Evolutionary conservation across 2,329 filamentous ascomycete genomes (phyloP).

Genomic region (Cytospora schulzeri): DNA sequence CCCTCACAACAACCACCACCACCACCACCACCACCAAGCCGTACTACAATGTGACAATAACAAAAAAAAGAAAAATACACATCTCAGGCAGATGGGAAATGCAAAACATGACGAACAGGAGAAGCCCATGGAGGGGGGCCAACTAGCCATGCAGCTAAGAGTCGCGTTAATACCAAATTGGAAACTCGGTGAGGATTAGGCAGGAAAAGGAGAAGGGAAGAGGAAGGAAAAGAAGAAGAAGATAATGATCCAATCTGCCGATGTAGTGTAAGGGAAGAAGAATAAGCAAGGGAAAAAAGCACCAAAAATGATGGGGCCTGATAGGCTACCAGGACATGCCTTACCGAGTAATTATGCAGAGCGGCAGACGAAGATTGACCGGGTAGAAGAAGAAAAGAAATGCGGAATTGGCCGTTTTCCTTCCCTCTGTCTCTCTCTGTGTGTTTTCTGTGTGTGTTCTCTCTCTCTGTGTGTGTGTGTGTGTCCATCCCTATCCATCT

Average conservation of each 20-base stretch:
- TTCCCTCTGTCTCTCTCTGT: neutral
- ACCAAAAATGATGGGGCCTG: neutral
- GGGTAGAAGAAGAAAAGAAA: neutral
- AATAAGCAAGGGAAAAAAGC: neutral
- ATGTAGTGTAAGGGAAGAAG: no score
- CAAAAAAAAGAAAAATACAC: no score
- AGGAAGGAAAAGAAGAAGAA: neutral
- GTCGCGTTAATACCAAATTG: neutral
- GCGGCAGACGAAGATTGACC: neutral
- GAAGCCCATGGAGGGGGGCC: neutral
- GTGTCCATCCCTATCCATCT: neutral
- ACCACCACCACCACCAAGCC: slow-evolving; percentile 3
- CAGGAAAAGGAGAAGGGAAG: neutral
- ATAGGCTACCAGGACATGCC: neutral
- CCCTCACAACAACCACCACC: slow-evolving; percentile 7
- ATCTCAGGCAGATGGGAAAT: neutral
- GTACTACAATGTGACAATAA: slow-evolving; percentile 2
- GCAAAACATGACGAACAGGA: neutral
- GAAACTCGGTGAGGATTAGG: neutral
- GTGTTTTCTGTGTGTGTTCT: neutral
- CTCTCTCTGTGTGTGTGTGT: no score
- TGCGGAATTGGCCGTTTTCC: neutral
- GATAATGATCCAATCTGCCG: neutral
- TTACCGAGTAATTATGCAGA: neutral
- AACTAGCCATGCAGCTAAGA: neutral